These are phyloP conservation scores for Boletus subluridellus DNA, from an alignment of 1,284 basidiomycete species.

Conservation along the genomic window DNA sequence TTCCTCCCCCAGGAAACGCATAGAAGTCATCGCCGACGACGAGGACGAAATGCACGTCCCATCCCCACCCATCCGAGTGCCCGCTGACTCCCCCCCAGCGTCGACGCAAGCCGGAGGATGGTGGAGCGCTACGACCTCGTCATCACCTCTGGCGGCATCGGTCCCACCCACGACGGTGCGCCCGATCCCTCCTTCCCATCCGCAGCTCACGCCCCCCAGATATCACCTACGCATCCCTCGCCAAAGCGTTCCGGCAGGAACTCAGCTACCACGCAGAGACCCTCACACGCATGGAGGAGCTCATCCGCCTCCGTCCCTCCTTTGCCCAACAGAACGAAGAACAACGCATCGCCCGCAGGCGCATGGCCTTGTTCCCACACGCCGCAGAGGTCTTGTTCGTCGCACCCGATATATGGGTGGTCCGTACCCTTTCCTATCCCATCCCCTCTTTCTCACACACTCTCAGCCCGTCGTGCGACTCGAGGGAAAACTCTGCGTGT, in stretches of 20 bases:
- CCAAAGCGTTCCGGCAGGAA: constrained; percentile 76
- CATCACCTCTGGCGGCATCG: constrained; percentile 83
- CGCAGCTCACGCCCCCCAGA: constrained; percentile 42
- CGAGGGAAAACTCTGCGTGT: constrained; percentile 79
- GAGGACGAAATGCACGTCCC: constrained; percentile 78
- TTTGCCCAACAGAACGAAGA: constrained; percentile 61
- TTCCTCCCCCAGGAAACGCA: constrained; percentile 57
- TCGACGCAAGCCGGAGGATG: constrained; percentile 83
- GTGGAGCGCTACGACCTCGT: constrained; percentile 85
- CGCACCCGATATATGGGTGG: constrained; percentile 78
- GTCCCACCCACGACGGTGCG: constrained; percentile 81
- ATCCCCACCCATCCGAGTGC: neutral
- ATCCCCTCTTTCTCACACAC: neutral
- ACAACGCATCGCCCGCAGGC: constrained; percentile 66
- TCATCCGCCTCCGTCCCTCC: constrained; percentile 58
- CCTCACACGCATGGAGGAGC: constrained; percentile 69
- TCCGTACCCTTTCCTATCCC: constrained; percentile 24
- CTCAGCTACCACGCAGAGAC: constrained; percentile 82
- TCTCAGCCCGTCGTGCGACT: constrained; percentile 77
- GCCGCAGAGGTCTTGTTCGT: constrained; percentile 75
- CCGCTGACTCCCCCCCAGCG: constrained; percentile 40
- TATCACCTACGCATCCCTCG: constrained; percentile 87
- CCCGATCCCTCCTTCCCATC: neutral
- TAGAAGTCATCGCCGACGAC: constrained; percentile 91
- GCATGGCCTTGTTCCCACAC: constrained; percentile 83